Evolutionary conservation across 2,329 filamentous ascomycete genomes (phyloP), one percentile per base, ranked within the genome.

Genomic region (Davidsoniella virescens): DNA sequence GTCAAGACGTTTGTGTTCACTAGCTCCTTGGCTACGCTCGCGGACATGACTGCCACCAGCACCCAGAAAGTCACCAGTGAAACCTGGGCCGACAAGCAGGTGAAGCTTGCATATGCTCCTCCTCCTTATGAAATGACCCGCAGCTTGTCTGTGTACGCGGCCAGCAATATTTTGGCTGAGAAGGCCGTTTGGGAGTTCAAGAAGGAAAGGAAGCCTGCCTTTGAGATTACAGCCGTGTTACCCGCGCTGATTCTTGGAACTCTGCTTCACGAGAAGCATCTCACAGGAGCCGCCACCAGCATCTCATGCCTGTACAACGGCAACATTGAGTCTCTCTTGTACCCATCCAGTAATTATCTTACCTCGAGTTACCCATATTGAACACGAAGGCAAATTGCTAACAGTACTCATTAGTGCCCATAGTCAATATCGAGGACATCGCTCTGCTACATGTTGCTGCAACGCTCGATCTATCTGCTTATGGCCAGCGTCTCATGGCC

Each of bases 1-100:
- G 59, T 73, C 0, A 63, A 62, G 50, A 60, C 65, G 1, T 64
- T 71, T 26, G 64, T 71, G 4, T 55, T 65, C 37, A 69, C 66
- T 0, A 65, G 62, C 16, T 67, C 64, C 1, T 59, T 62, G 0
- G 54, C 57, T 2, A 56, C 61, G 0, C 29, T 20, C 18, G 26
- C 25, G 5, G 16, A 47, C 5, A 7, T 47, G 8, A 29, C 37
- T 2, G 53, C 52, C 4, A 47, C 59, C 2, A 56, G 51, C 2
- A 54, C 55, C 1, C 50, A 57, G 3, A 56, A 57, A 2, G 52
- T 56, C 16, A 54, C 26, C 2, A 25, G 6, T 9, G 59, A 62
- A 14, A 62, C 58, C 1, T 68, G 64, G 64, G 66, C 67, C 52
- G 56, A 63, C 18, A 54, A 55, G 10, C 58, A 57, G 20, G 52